Evolutionary conservation across 371 early-diverging fungal genomes (phyloP), one percentile per base, ranked within the genome.

Genomic region (Mycotypha africana): DNA sequence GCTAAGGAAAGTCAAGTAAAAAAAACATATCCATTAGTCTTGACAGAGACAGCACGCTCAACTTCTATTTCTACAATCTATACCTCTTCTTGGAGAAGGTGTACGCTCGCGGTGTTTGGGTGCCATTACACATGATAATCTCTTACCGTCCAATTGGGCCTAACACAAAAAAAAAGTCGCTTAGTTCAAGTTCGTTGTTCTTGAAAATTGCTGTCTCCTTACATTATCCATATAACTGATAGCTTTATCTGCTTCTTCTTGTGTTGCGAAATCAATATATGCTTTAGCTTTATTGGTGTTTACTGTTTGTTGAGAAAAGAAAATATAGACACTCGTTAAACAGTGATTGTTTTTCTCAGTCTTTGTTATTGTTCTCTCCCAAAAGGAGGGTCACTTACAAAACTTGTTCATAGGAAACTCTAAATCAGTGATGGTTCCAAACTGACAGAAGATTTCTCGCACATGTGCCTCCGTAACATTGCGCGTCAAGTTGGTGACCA

Each of bases 121-220:
- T 21, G 63, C 67, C 16, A 59, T 49, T 4, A 44, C 47, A 21
- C 60, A 58, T 14, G 50, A 53, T 11, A 70, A 20, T 35, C 42
- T 39, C 35, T 75, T 67, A 23, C 78, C 78, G 60, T 78, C 81
- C 60, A 78, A 54, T 57, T 78, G 78, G 35, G 77, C 81, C 67
- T 76, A 45, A 21, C 6, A 28, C 6, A 28, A 12, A 28, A 8
- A 28, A 28, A 28, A n/a, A n/a, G n/a, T n/a, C n/a, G n/a, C 30
- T 28, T 31, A 20, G 38, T 20, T 26, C 20, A 17, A 6, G 6
- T 42, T 31, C 15, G 21, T 1, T 5, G 9, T 15, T 24, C 8
- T 16, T 0, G n/a, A n/a, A n/a, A n/a, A n/a, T n/a, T n/a, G n/a
- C n/a, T n/a, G n/a, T 42, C 12, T 15, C 38, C 56, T 58, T 70